Evolutionary conservation across 176 grass and related monocot species (phyloP), one percentile per base, ranked within the genome.

Genomic region (Thinopyrum elongatum): DNA sequence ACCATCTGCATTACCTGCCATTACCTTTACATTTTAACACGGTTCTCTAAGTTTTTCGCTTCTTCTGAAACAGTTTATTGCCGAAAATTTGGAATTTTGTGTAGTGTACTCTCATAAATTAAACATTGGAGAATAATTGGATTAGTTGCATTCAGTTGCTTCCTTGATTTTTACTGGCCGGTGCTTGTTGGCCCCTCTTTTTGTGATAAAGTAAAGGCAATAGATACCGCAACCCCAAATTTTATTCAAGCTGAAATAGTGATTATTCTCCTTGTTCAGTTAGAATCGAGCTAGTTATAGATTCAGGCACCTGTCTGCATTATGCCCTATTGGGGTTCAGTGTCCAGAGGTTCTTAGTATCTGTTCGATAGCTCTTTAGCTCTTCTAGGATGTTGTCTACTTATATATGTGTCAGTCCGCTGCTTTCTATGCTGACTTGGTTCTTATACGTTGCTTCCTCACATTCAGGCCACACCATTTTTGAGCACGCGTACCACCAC

Each of bases 381-480:
- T 58, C 12, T 79, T 76, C 16, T 30, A 31, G 26, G 72, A 51
- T 30, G 72, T 10, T 17, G 4, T 76, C 59, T 53, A 36, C 0
- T 8, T 34, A 33, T 29, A 25, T 21, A 13, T 57, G 47, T 84
- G 64, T 29, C 17, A 70, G 66, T 7, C 67, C 41, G 6, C 51
- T 65, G 30, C 49, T 80, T 74, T 39, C 16, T 19, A 10, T 80
- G 78, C 61, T 49, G 17, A 15, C 62, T 51, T 70, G 38, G 29
- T 25, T 82, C 84, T 87, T 41, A 60, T 70, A 16, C 47, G 25
- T 76, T 83, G 12, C 75, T 82, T 23, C 46, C 42, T 79, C 80
- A 80, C 72, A 46, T 86, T 66, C 58, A 83, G 89, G 67, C 60
- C 23, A 16, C 59, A 27, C 79, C 26, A 34, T 75, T 84, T n/a